A percentile compares a stretch with the other conserved stretches of the same genome.
phyloP scores from a whole-genome alignment of 306 rosid genomes.

The Cicer pinnatifidum region DNA sequence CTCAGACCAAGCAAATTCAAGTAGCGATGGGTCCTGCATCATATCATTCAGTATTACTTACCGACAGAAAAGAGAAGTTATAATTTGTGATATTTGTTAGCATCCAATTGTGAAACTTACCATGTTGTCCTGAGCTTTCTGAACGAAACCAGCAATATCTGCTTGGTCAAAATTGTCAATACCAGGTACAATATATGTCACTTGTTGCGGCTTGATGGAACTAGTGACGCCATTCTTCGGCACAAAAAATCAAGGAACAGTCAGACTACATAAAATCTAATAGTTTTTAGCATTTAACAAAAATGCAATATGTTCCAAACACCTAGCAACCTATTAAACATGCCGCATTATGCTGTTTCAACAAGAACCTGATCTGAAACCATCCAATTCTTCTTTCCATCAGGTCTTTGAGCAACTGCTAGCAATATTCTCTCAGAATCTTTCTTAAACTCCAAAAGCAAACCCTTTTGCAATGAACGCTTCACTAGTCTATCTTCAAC shows the following conservation, averaged over 20 bases:
- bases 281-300: conserved; percentile 39
- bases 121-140: conserved; percentile 72
- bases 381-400: conserved; percentile 99
- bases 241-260: conserved; percentile 43
- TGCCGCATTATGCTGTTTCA: conserved; percentile 78
- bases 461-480: conserved; percentile 69
- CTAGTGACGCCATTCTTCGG: conserved; percentile 81
- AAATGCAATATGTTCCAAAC: conserved; percentile 56
- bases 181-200: conserved; percentile 92
- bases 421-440: conserved; percentile 79
- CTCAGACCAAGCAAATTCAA: conserved; percentile 97
- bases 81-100: conserved; percentile 10
- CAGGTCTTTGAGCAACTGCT: conserved; percentile 90
- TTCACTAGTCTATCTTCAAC: conserved; percentile 68
- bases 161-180: conserved; percentile 73
- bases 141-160: conserved; percentile 68
- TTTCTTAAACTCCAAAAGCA: conserved; percentile 90
- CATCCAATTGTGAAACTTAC: conserved; percentile 58
- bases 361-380: conserved; percentile 98
- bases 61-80: conserved; percentile 11
- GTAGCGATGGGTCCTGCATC: conserved; percentile 77
- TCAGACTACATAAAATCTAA: conserved; percentile 44
- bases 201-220: conserved; percentile 92
- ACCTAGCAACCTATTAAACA: conserved; percentile 94
- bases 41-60: conserved; percentile 44